Evolutionary conservation across 495 filamentous ascomycete genomes (phyloP).

Genomic region (Tuber aestivum): DNA sequence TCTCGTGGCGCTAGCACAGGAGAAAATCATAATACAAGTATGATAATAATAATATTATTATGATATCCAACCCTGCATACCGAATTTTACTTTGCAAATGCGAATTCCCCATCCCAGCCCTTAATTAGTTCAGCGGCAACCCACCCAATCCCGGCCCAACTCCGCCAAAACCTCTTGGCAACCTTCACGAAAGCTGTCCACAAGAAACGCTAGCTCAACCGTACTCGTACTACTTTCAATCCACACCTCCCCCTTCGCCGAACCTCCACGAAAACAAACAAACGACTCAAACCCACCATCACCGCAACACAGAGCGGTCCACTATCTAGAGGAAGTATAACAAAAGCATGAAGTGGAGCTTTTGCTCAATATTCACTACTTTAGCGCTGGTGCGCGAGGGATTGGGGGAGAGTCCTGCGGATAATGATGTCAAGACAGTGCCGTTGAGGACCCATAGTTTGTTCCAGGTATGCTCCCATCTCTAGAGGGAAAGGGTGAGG

Average conservation of each 20-base stretch:
- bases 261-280: neutral
- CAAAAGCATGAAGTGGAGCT: neutral
- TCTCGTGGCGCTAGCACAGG: too few species aligned
- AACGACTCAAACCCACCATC: neutral
- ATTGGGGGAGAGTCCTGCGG: slow-evolving; percentile 22
- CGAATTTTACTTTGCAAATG: neutral
- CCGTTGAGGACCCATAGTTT: slow-evolving; percentile 76
- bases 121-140: neutral
- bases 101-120: neutral
- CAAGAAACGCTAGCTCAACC: neutral
- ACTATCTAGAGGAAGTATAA: neutral
- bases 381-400: neutral
- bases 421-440: slow-evolving; percentile 38
- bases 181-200: neutral
- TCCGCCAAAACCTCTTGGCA: neutral
- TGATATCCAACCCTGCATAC: neutral
- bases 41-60: too few species aligned
- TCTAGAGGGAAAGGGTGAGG: slow-evolving; percentile 13
- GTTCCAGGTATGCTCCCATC: slow-evolving; percentile 47
- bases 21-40: too few species aligned
- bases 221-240: neutral
- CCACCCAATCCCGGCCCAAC: neutral
- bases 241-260: neutral
- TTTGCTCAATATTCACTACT: neutral
- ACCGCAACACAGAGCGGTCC: neutral